phyloP scores from a whole-genome alignment of 352 stramenopile species.

The Phytopythium delawarense region DNA sequence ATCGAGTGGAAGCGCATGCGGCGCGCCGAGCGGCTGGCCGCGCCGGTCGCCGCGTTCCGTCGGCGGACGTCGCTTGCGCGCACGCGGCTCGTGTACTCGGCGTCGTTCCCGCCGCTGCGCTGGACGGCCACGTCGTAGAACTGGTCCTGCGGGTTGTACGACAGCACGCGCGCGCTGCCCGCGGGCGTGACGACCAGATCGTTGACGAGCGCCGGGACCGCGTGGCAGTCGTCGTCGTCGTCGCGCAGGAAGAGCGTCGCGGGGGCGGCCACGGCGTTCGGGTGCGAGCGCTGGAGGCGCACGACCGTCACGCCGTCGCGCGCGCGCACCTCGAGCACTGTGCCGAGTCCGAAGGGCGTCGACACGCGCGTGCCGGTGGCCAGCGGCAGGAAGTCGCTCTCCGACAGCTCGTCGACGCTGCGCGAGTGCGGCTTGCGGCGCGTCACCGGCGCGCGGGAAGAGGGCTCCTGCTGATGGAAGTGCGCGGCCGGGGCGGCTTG shows the following conservation, averaged over 20 bases:
- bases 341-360: conserved; percentile 62
- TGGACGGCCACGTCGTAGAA: conserved; percentile 47
- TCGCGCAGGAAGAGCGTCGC: conserved; percentile 31
- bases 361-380: conserved; percentile 40
- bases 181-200: conserved; percentile 59
- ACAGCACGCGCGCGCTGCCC: conserved; percentile 48
- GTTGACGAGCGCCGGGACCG: conserved; percentile 47
- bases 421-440: conserved; percentile 9
- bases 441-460: conserved; percentile 2
- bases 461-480: conserved; percentile 16
- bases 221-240: conserved; percentile 40
- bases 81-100: conserved; percentile 36
- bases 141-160: conserved; percentile 42
- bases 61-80: conserved; percentile 36
- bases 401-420: conserved; percentile 41
- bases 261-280: conserved; percentile 19
- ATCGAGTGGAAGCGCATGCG: conserved; percentile 31
- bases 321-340: conserved; percentile 41
- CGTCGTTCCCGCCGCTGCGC: conserved; percentile 18
- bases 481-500: conserved; percentile 8
- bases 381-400: conserved; percentile 37
- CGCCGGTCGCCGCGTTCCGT: conserved; percentile 14
- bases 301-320: conserved; percentile 52
- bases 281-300: conserved; percentile 32
- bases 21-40: conserved; percentile 15